phyloP scores from a whole-genome alignment of 83 land plant species.

The Picea abies region DNA sequence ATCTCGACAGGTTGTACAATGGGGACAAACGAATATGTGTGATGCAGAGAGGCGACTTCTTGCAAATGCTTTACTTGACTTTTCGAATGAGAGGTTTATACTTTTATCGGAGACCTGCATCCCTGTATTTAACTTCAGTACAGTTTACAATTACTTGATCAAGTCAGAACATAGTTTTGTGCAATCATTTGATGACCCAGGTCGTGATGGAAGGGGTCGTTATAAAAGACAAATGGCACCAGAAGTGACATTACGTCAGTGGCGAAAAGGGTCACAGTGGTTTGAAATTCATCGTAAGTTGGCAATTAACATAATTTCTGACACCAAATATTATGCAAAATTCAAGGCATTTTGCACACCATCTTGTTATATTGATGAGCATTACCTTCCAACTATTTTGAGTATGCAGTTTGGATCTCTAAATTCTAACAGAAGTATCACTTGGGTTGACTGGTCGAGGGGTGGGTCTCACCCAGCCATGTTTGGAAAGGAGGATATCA shows the following conservation, averaged over 20 bases:
- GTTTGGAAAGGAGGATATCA: constrained; percentile 48
- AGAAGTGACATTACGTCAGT: constrained; percentile 43
- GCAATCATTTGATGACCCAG: constrained; percentile 56
- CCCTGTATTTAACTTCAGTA: constrained; percentile 70
- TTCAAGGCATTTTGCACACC: constrained; percentile 49
- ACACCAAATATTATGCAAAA: constrained; percentile 50
- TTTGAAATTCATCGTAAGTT: constrained; percentile 64
- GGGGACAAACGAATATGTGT: constrained; percentile 71
- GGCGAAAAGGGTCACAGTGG: constrained; percentile 91
- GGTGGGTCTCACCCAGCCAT: constrained; percentile 73
- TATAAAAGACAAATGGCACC: constrained; percentile 59
- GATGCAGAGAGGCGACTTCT: constrained; percentile 86
- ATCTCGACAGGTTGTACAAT: constrained; percentile 45
- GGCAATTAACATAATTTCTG: constrained; percentile 63
- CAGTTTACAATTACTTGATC: constrained; percentile 56
- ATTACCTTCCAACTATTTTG: constrained; percentile 76
- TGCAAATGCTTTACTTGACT: constrained; percentile 78
- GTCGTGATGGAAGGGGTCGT: constrained; percentile 55
- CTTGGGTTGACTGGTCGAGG: constrained; percentile 78
- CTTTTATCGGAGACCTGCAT: constrained; percentile 82
- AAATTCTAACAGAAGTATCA: constrained; percentile 60
- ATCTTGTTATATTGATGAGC: constrained; percentile 74
- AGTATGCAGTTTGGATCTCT: constrained; percentile 27
- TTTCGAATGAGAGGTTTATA: constrained; percentile 65
- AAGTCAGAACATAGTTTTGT: constrained; percentile 58